Conservation (phyloP, 441 rosid species). For the Viola pubescens region DNA sequence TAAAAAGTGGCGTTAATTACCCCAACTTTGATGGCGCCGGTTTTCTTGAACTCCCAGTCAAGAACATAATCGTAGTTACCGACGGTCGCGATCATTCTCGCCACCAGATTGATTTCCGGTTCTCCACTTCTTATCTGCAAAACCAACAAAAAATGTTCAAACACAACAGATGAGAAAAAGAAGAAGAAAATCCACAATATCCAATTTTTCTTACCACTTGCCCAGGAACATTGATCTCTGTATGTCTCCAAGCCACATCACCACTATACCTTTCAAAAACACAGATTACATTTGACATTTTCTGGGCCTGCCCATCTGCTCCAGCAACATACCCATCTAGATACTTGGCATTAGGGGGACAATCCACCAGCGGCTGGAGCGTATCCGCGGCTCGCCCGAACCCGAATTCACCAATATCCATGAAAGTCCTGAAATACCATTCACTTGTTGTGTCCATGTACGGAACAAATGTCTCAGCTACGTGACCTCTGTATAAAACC, state of each 20-base stretch:
- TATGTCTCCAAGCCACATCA: constrained; percentile 58
- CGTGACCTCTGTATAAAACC: constrained; percentile 61
- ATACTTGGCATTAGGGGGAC: constrained; percentile 50
- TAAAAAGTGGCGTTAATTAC: constrained; percentile 21
- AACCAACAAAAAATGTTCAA: not conserved
- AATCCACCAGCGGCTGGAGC: constrained; percentile 50
- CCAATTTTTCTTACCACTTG: constrained; percentile 39
- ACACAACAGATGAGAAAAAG: not conserved
- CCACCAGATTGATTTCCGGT: constrained; percentile 53
- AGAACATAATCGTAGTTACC: constrained; percentile 77
- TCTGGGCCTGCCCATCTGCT: constrained; percentile 53
- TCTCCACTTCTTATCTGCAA: constrained; percentile 56
- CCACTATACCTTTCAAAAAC: constrained; percentile 57
- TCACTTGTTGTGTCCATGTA: constrained; percentile 74
- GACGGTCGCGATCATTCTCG: constrained; percentile 65
- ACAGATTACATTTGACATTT: constrained; percentile 43
- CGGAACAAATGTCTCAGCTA: constrained; percentile 79
- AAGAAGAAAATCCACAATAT: not conserved
- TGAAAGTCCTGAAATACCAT: constrained; percentile 74
- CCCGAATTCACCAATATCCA: constrained; percentile 77
- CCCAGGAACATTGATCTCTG: constrained; percentile 72
- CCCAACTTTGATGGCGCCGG: constrained; percentile 61
- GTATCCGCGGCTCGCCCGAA: constrained; percentile 51
- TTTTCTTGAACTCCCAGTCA: constrained; percentile 69
- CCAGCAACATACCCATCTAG: constrained; percentile 54